Evolutionary conservation across 768 basidiomycete genomes (phyloP).

Genomic region (Phlegmacium glaucopus): DNA sequence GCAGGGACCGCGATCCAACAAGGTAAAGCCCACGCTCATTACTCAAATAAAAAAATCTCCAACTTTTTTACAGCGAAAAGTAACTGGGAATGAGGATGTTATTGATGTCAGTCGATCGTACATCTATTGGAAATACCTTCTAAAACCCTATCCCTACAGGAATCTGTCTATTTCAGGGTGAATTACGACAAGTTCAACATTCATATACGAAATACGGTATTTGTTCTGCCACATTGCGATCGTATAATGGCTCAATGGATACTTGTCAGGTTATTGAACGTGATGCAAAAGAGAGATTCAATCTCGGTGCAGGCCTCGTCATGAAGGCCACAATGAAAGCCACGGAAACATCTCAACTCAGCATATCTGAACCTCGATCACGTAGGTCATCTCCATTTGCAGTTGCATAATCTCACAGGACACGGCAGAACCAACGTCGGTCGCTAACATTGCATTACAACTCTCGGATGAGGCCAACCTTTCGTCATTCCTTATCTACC

Average conservation of each 20-base stretch:
- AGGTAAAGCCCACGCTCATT: conserved; percentile 36
- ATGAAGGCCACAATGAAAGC: conserved; percentile 68
- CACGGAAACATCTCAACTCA: conserved; percentile 61
- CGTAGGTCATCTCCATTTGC: conserved; percentile 33
- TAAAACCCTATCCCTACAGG: conserved; percentile 34
- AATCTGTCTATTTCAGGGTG: conserved; percentile 75
- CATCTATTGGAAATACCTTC: conserved; percentile 5
- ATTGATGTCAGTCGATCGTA: conserved; percentile 57
- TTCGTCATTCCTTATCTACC: conserved; percentile 57
- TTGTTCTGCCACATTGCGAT: background rate
- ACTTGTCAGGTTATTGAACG: conserved; percentile 67
- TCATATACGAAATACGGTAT: conserved; percentile 84
- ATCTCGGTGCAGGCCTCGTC: conserved; percentile 67
- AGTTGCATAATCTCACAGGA: background rate
- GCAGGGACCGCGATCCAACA: conserved; percentile 43
- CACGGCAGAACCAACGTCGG: conserved; percentile 59
- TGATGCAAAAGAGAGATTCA: conserved; percentile 78
- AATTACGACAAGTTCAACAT: conserved; percentile 88
- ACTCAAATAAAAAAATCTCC: background rate
- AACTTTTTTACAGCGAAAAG: conserved; percentile 33
- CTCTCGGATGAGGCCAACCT: conserved; percentile 62
- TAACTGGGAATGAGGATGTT: conserved; percentile 50
- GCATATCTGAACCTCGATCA: conserved; percentile 59
- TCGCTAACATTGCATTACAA: conserved; percentile 60
- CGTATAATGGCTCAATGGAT: conserved; percentile 7